Conservation (phyloP, 805 yeast species). For the Nakazawaea wyomingensis region DNA sequence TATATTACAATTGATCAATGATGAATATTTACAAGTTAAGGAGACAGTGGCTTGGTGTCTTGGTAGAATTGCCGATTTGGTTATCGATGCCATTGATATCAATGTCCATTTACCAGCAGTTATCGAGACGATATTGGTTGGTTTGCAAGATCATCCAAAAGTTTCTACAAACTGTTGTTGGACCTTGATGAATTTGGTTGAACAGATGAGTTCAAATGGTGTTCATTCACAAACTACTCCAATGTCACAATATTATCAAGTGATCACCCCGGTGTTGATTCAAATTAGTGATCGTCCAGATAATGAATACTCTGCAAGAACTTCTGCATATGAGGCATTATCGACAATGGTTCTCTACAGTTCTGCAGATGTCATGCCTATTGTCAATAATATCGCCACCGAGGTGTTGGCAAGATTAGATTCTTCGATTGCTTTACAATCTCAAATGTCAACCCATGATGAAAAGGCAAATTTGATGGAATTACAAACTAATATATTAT, state of each 20-base stretch:
- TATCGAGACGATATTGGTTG: constrained; percentile 66
- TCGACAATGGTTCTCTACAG: constrained; percentile 75
- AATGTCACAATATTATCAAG: constrained; percentile 69
- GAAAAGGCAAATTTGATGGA: constrained; percentile 79
- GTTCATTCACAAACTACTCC: constrained; percentile 46
- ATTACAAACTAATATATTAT: constrained; percentile 75
- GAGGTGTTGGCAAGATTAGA: constrained; percentile 72
- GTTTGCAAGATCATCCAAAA: constrained; percentile 88
- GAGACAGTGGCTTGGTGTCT: constrained; percentile 99
- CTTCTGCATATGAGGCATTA: constrained; percentile 95
- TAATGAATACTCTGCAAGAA: constrained; percentile 83
- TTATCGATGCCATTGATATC: constrained; percentile 68
- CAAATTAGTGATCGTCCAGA: constrained; percentile 66
- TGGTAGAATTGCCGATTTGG: constrained; percentile 90
- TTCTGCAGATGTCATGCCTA: constrained; percentile 61
- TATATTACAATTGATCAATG: constrained; percentile 67
- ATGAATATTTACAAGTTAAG: constrained; percentile 76
- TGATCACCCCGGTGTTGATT: constrained; percentile 64
- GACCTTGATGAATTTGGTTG: constrained; percentile 89
- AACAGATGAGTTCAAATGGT: constrained; percentile 63
- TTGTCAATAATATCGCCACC: constrained; percentile 68
- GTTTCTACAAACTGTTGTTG: constrained; percentile 97
- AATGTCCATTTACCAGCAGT: constrained; percentile 63
- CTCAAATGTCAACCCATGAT: constrained; percentile 59
- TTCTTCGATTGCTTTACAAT: constrained; percentile 55